Percentiles rank a stretch among this genome's conserved stretches.
Evolutionary conservation across 345 rosid species (phyloP).

Genomic region (Sonneratia alba): DNA sequence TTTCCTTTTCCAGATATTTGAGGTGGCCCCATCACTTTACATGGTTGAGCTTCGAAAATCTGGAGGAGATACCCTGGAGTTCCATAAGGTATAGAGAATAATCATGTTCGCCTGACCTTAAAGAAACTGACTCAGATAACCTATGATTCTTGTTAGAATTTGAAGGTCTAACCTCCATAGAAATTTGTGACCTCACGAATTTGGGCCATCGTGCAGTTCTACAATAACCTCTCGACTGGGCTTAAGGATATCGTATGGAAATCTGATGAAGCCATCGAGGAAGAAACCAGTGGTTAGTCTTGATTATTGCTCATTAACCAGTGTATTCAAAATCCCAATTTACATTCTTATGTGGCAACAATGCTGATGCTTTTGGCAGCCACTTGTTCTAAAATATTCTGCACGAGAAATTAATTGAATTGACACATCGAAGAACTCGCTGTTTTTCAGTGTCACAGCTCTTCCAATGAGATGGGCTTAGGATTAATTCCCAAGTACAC

Average conservation of each 20-base stretch:
- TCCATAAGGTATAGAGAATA: constrained; percentile 61
- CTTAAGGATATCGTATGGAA: constrained; percentile 96
- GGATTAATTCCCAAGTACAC: not conserved
- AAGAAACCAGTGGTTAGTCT: constrained; percentile 13
- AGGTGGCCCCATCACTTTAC: constrained; percentile 95
- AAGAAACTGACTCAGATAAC: not conserved
- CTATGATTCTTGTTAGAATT: not conserved
- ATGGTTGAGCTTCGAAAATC: constrained; percentile 95
- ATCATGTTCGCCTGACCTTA: not conserved
- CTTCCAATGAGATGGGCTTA: not conserved
- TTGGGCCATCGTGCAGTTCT: constrained; percentile 44
- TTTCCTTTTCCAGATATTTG: constrained; percentile 46
- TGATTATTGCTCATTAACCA: not conserved
- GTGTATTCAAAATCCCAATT: not conserved
- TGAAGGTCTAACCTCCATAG: not conserved
- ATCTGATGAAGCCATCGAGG: constrained; percentile 48
- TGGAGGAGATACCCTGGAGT: constrained; percentile 94
- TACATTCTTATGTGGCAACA: not conserved
- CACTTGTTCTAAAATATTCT: not conserved
- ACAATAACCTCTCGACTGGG: constrained; percentile 72
- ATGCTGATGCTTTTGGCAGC: not conserved
- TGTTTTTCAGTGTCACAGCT: not conserved
- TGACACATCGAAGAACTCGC: not conserved
- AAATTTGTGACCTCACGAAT: not conserved
- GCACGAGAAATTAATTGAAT: not conserved